phyloP scores from a whole-genome alignment of 2,329 filamentous ascomycete species.

The Graphium sp. region DNA sequence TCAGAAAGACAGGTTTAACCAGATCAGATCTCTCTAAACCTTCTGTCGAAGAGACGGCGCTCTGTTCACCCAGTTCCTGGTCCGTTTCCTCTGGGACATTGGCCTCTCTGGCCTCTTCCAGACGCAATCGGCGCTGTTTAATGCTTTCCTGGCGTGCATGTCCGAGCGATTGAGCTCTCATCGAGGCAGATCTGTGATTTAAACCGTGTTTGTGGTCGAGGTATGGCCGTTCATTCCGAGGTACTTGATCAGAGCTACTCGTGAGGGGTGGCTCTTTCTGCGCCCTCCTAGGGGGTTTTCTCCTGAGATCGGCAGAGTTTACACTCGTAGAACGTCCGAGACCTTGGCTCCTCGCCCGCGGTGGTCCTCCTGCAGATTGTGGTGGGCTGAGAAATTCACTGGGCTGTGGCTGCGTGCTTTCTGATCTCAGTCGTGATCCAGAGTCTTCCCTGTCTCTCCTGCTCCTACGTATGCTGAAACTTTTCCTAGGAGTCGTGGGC shows the following conservation, averaged over 20 bases:
- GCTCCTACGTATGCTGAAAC: slow-evolving; percentile 62
- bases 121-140: slow-evolving; percentile 61
- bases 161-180: slow-evolving; percentile 72
- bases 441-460: slow-evolving; percentile 32
- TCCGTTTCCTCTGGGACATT: slow-evolving; percentile 88
- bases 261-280: slow-evolving; percentile 53
- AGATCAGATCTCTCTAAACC: slow-evolving; percentile 54
- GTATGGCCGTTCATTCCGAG: slow-evolving; percentile 31
- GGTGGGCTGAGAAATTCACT: slow-evolving; percentile 66
- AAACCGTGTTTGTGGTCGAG: slow-evolving; percentile 32
- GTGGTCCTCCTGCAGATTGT: slow-evolving; percentile 36
- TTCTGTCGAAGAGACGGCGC: slow-evolving; percentile 38
- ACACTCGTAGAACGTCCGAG: slow-evolving; percentile 82
- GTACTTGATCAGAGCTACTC: slow-evolving; percentile 65
- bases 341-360: slow-evolving; percentile 45
- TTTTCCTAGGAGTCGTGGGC: slow-evolving; percentile 55
- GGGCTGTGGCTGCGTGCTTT: slow-evolving; percentile 53
- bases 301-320: slow-evolving; percentile 67
- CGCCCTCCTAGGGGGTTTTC: slow-evolving; percentile 32
- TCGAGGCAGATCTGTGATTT: slow-evolving; percentile 42
- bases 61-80: slow-evolving; percentile 50
- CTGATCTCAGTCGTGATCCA: slow-evolving; percentile 31
- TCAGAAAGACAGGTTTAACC: slow-evolving; percentile 87
- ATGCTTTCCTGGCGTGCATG: slow-evolving; percentile 86
- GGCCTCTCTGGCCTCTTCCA: slow-evolving; percentile 55